Base-by-base conservation (phyloP, 2,329 filamentous ascomycete genomes). In the Tympanopsis confertula region DNA sequence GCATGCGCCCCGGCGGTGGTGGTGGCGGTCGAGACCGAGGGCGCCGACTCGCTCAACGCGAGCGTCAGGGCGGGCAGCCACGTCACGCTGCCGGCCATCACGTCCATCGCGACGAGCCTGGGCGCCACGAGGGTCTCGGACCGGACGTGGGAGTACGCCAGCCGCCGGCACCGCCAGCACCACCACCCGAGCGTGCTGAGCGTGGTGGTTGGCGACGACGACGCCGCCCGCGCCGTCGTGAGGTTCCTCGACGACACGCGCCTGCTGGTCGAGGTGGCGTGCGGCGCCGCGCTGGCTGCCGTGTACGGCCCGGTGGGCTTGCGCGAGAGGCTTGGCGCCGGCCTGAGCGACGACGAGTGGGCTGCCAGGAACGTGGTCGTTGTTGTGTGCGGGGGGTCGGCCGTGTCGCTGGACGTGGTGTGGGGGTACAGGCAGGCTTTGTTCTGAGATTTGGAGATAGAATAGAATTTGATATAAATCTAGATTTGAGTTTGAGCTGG, bases 301-400 rank as follows among this genome's bases (percentile, higher is more conserved):
- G 77, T 68, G 41, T 86, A 86, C 49, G 73, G 72, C 29, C n/a
- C n/a, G n/a, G 76, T 71, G 0, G 57, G 71, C 29, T 52, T 93
- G 50, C 69, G 78, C 50, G 65, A 68, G 47, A 60, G 75, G 7
- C 60, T 87, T 1, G 74, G 80, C 0, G 49, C 58, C 35, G 63
- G 57, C 1, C 37, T 72, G 37, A 56, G 58, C 1, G 71, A 74
- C 20, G 69, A 70, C 22, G 69, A 86, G 44, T 78, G 70, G 58
- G 63, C 66, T 1, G 62, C 71, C 40, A 82, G 77, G 53, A 85
- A 84, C 45, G 72, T 95, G 4, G 86, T 95, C 2, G 65, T 95
- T 38, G 68, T 94, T 18, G 77, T 95, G 5, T 96, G 89, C 51
- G 89, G 89, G 33, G 84, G 83, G 4, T 78, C 71, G 17, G 77